A percentile compares a stretch with the other conserved stretches of the same genome.
Conservation (phyloP, 225 moss, liverwort and hornwort genomes). For the Neckera pumila region DNA sequence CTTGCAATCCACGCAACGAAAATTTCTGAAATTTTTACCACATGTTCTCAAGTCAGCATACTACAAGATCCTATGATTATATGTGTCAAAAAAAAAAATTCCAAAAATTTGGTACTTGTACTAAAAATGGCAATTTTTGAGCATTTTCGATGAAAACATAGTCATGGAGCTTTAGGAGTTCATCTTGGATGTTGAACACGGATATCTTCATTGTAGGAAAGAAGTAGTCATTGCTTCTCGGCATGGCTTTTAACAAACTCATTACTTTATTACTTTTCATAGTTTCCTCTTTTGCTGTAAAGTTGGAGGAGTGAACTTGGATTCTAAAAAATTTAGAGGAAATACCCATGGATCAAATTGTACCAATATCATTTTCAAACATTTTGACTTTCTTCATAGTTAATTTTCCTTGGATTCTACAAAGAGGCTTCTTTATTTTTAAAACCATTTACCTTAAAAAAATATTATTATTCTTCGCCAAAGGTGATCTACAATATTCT, state of each 20-base stretch:
- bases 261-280: not conserved
- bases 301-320: not conserved
- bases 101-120: too few relatives aligned
- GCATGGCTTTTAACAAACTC: not conserved
- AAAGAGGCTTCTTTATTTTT: rapidly evolving
- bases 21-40: too few relatives aligned
- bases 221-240: not conserved
- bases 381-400: not conserved
- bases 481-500: not conserved
- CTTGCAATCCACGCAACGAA: too few relatives aligned
- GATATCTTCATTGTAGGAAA: not conserved
- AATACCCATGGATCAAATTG: not conserved
- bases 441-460: not conserved
- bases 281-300: not conserved
- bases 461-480: too few relatives aligned
- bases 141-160: too few relatives aligned
- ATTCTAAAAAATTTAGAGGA: rapidly evolving
- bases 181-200: not conserved
- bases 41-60: too few relatives aligned
- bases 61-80: too few relatives aligned
- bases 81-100: too few relatives aligned
- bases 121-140: too few relatives aligned
- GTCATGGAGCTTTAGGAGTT: too few relatives aligned
- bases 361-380: not conserved
- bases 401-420: not conserved